Percentiles rank a stretch among this genome's conserved stretches.
phyloP scores from a whole-genome alignment of 495 filamentous ascomycete genomes.

The Niebla homalea region DNA sequence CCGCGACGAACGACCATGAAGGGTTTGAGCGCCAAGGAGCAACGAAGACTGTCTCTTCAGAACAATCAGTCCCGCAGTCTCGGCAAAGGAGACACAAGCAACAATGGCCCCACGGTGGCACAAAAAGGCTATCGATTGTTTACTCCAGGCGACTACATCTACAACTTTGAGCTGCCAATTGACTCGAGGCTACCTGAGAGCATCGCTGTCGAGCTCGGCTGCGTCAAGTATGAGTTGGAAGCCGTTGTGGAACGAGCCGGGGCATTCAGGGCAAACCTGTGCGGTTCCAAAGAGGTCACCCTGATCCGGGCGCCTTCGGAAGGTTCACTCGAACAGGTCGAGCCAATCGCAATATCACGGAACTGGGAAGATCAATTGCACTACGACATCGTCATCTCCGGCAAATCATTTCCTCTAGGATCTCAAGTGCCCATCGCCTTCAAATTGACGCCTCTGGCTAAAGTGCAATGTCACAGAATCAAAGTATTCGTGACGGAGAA shows the following conservation, averaged over 20 bases:
- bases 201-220: constrained; percentile 77
- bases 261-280: constrained; percentile 80
- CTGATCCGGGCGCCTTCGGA: constrained; percentile 84
- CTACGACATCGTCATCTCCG: constrained; percentile 97
- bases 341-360: constrained; percentile 91
- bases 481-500: constrained; percentile 93
- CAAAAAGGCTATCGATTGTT: constrained; percentile 87
- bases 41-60: constrained; percentile 61
- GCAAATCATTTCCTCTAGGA: constrained; percentile 93
- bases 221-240: constrained; percentile 80
- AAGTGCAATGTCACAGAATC: constrained; percentile 92
- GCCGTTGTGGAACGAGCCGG: constrained; percentile 79
- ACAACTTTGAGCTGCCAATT: constrained; percentile 88
- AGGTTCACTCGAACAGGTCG: constrained; percentile 81
- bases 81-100: constrained; percentile 58
- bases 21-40: constrained; percentile 32
- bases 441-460: constrained; percentile 89
- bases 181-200: constrained; percentile 89
- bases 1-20: constrained; percentile 18
- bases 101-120: constrained; percentile 45
- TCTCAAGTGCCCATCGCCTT: constrained; percentile 92
- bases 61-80: constrained; percentile 77
- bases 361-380: constrained; percentile 98
- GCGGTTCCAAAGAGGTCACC: constrained; percentile 70
- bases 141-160: constrained; percentile 80